These are phyloP conservation scores for Cubamyces sp. DNA, from an alignment of 768 basidiomycete species.

Conservation along the genomic window DNA sequence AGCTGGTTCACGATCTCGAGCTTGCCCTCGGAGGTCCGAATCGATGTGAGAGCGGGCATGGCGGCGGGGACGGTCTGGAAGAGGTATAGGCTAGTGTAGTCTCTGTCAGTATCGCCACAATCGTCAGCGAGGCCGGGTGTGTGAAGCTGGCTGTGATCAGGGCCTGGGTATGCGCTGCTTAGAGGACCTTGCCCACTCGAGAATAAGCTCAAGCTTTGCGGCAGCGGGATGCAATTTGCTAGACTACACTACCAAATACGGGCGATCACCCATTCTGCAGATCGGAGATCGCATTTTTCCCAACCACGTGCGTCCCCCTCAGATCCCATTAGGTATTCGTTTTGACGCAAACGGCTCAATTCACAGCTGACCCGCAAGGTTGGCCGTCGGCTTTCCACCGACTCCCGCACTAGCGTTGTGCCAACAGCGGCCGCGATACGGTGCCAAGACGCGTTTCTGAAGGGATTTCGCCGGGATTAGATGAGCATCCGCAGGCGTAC, in stretches of 20 bases:
- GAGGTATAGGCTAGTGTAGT: neutral
- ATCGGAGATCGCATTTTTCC: slow-evolving; percentile 13
- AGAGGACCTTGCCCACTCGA: neutral
- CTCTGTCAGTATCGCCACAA: neutral
- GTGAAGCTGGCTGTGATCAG: slow-evolving; percentile 10
- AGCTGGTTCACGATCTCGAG: slow-evolving; percentile 94
- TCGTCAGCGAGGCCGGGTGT: neutral
- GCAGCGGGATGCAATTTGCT: slow-evolving; percentile 9
- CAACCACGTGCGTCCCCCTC: slow-evolving; percentile 14
- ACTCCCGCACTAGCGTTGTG: no score
- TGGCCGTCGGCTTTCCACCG: no score
- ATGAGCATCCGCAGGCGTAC: neutral
- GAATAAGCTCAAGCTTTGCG: neutral
- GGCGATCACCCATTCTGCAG: slow-evolving; percentile 12
- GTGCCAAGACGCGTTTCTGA: no score
- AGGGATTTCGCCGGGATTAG: neutral
- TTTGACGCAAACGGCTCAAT: neutral
- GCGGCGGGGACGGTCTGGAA: neutral
- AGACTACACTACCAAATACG: slow-evolving; percentile 7
- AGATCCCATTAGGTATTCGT: neutral
- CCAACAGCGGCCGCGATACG: no score
- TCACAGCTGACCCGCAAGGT: neutral
- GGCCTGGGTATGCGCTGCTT: neutral
- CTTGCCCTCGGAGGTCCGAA: slow-evolving; percentile 48
- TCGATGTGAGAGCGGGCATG: slow-evolving; percentile 41